Base-by-base conservation (phyloP, 2,329 filamentous ascomycete genomes). In the Aspergillus sp. region DNA sequence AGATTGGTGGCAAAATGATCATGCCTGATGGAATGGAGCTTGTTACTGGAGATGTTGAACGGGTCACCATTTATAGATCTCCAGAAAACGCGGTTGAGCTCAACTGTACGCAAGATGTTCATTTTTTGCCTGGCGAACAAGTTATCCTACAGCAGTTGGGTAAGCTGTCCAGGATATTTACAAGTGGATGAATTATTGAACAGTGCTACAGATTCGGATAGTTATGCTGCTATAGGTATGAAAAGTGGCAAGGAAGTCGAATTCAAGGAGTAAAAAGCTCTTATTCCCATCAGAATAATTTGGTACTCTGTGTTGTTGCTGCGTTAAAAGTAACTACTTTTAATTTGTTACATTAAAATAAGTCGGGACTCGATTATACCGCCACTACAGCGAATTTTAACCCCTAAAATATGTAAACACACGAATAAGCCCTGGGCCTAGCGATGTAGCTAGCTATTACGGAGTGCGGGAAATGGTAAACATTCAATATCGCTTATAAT, bases 201-300 rank as follows among this genome's bases (percentile, higher is more conserved):
- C 17, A 19, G 11, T n/a, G 17, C 14, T 13, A 7, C 17, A 40
- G 36, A 40, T n/a, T 13, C 36, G n/a, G 36, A 7, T 40, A 40
- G 36, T 40, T 40, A 40, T 13, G 36, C 36, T 16, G n/a, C 17
- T 16, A 40, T 40, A 40, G 36, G 36, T 5, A 40, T 40, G 36
- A 40, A 40, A 40, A 40, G 36, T 40, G 36, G 36, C n/a, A 40
- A 40, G 36, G 36, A 40, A 40, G 36, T 40, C n/a, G 36, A 40
- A 19, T 40, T 40, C 13, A 40, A 40, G 36, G 36, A 40, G 36
- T 40, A 16, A 40, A 40, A 40, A n/a, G n/a, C n/a, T 40, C 36
- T 14, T 40, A 13, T 40, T 16, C 3, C n/a, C 10, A 10, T 16
- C 17, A 40, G n/a, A 40, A 40, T 16, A 40, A 40, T 40, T 5